phyloP scores from a whole-genome alignment of 352 stramenopile species.

The Pythium myriotylum region DNA sequence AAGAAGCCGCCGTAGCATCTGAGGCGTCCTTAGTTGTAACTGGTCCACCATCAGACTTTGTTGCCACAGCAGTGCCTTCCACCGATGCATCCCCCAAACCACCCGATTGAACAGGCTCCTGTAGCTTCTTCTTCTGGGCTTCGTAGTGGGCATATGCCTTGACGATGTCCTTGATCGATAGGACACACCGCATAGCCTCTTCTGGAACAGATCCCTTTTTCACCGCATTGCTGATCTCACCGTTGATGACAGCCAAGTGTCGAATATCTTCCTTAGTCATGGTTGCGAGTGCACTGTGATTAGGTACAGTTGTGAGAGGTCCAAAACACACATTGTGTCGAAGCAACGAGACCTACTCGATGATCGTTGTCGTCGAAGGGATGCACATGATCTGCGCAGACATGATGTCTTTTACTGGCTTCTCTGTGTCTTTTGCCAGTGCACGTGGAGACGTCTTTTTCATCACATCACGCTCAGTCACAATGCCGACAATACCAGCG shows the following conservation, averaged over 20 bases:
- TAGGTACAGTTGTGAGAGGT: too few species aligned
- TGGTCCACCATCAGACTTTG: neutral
- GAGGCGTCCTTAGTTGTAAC: neutral
- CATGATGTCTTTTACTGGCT: constrained; percentile 80
- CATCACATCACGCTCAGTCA: constrained; percentile 82
- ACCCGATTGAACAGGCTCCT: constrained; percentile 12
- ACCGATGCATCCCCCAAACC: neutral
- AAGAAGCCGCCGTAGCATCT: constrained; percentile 4
- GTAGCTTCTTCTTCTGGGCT: constrained; percentile 46
- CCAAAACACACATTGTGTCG: too few species aligned
- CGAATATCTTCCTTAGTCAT: constrained; percentile 90
- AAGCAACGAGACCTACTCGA: constrained; percentile 33
- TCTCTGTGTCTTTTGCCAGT: constrained; percentile 46
- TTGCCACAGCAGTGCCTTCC: neutral
- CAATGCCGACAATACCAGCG: constrained; percentile 76
- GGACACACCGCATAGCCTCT: constrained; percentile 83
- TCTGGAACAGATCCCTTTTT: constrained; percentile 78
- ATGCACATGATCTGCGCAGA: constrained; percentile 88
- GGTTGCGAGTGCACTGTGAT: constrained; percentile 65
- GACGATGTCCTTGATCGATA: constrained; percentile 87
- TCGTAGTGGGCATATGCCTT: constrained; percentile 76
- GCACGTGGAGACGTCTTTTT: constrained; percentile 70
- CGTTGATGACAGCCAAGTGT: constrained; percentile 81
- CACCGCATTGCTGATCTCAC: constrained; percentile 67
- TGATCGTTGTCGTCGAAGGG: constrained; percentile 74